Base-by-base conservation (phyloP, 2,329 filamentous ascomycete species). In the Fusarium miscanthi region DNA sequence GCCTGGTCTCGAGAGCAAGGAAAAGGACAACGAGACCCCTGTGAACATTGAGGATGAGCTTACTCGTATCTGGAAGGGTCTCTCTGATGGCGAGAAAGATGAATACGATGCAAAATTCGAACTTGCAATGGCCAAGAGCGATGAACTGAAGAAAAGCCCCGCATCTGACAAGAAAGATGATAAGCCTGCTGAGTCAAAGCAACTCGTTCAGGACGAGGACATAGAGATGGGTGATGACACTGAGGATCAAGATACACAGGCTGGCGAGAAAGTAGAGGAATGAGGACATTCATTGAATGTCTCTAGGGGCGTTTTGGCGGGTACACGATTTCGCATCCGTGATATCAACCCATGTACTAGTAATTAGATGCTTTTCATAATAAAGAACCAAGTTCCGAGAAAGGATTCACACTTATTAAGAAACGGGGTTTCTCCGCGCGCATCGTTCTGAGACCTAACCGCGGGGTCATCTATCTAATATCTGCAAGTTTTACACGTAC, bases 41-140 rank as follows among this genome's bases (percentile, higher is more conserved):
- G 48, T 82, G 61, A 82, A 83, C 62, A 78, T 88, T 17, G 87
- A 89, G n/a, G 86, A 87, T 57, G 87, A 89, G 80, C 83, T 90
- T 13, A 81, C 83, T n/a, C 84, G 84, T 17, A 81, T 82, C 45
- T 90, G 88, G 88, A 86, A 88, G 65, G 85, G 87, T 25, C 81
- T 90, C 19, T 78, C 85, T 8, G 83, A 86, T 48, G 80, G 79
- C 27, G 83, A 86, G 54, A 86, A 85, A 76, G 86, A 87, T 31
- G 84, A 85, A 57, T 89, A 84, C 60, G 82, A 86, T 68, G 66
- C 75, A 65, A 83, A 80, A 61, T 72, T 74, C 31, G 78, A 81
- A 23, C 48, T 59, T 33, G 66, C 76, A 33, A 46, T 76, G 37
- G 70, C 73, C 21, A 77, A 78, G 48, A 76, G 73, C 42, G 66